These are phyloP conservation scores for Begonia masoniana DNA, from an alignment of 306 rosid genomes.

Conservation along the genomic window DNA sequence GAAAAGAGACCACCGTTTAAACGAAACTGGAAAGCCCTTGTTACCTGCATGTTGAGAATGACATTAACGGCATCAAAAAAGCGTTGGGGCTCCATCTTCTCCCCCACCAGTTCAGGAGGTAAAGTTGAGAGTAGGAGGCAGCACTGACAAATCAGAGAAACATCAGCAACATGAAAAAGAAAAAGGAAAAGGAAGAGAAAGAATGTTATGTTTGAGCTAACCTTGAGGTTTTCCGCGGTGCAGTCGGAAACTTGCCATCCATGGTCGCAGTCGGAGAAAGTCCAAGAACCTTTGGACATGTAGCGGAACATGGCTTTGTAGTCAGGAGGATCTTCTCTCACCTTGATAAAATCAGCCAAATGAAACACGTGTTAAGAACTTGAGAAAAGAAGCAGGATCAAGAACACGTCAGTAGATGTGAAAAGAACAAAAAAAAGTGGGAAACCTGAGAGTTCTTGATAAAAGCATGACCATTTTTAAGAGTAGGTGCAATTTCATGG, in stretches of 20 bases:
- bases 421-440: too few species aligned
- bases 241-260: constrained; percentile 74
- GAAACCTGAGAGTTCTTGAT: constrained; percentile 23
- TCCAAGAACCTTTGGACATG: constrained; percentile 66
- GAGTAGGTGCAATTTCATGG: constrained; percentile 10
- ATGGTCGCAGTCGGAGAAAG: constrained; percentile 59
- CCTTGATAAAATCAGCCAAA: constrained; percentile 12
- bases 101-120: constrained; percentile 44
- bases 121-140: constrained; percentile 39
- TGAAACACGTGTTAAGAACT: not conserved
- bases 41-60: constrained; percentile 41
- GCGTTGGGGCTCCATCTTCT: constrained; percentile 38
- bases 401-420: too few species aligned
- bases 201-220: constrained; percentile 1
- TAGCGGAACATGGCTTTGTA: constrained; percentile 48
- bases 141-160: constrained; percentile 16
- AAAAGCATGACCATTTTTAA: constrained; percentile 12
- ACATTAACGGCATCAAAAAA: constrained; percentile 42
- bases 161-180: not conserved
- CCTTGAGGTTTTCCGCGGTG: constrained; percentile 54
- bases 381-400: too few species aligned
- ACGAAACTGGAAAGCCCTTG: too few species aligned
- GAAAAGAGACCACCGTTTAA: too few species aligned
- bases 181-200: not conserved
- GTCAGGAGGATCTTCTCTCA: constrained; percentile 37